Conservation (phyloP, 192 early-diverging fungal species). For the Backusella luteola region DNA sequence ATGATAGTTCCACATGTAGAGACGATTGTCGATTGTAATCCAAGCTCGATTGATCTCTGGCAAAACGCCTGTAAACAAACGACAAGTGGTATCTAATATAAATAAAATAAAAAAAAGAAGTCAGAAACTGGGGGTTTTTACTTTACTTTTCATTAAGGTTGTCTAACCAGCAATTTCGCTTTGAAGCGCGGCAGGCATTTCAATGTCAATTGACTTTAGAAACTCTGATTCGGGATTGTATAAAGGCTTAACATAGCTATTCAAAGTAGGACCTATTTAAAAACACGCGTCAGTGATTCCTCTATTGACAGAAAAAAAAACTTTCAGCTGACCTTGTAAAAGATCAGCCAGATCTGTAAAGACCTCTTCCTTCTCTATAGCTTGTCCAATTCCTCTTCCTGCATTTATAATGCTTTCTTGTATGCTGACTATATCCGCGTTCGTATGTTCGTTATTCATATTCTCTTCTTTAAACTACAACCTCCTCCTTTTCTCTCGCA, state of each 20-base stretch:
- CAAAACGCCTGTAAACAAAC: constrained; percentile 86
- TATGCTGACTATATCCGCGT: background rate
- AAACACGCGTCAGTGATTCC: background rate
- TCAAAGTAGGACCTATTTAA: background rate
- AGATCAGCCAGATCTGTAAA: constrained; percentile 1
- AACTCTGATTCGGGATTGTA: constrained; percentile 1
- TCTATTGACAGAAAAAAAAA: background rate
- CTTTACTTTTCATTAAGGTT: background rate
- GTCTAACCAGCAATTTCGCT: background rate
- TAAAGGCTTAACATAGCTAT: background rate
- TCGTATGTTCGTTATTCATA: background rate
- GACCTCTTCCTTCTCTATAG: background rate
- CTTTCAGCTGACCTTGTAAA: background rate
- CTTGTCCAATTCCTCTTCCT: background rate
- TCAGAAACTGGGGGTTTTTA: background rate
- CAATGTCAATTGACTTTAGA: background rate
- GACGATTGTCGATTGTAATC: constrained; percentile 88
- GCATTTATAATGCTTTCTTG: constrained; percentile 6
- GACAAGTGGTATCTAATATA: background rate
- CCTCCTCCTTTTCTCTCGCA: background rate
- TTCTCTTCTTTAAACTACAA: background rate
- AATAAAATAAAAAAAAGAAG: background rate
- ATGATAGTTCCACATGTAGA: constrained; percentile 93
- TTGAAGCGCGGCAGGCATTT: background rate
- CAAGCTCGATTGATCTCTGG: constrained; percentile 90